A percentile compares a stretch with the other conserved stretches of the same genome.
phyloP scores from a whole-genome alignment of 805 yeast species.

The Saccharomyces cerevisiae region DNA sequence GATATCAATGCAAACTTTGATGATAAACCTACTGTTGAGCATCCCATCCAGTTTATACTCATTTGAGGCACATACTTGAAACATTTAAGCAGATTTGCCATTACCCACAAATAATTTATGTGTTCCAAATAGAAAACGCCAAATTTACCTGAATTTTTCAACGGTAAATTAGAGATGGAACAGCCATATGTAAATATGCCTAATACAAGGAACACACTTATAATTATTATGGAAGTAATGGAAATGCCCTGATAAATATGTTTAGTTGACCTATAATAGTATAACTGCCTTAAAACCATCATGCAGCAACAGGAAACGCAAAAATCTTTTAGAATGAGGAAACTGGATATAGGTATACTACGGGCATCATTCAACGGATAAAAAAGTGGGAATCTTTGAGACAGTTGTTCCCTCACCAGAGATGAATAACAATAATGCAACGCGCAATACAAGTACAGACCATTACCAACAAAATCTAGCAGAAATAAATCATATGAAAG shows the following conservation, averaged over 20 bases:
- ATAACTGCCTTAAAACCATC: conserved; percentile 25
- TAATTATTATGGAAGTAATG: not conserved
- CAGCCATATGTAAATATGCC: conserved; percentile 18
- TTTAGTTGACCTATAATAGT: conserved; percentile 25
- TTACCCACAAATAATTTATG: conserved; percentile 35
- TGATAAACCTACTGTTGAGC: conserved; percentile 27
- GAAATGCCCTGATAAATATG: conserved; percentile 35
- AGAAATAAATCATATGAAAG: conserved; percentile 31
- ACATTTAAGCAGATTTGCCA: conserved; percentile 20
- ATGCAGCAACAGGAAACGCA: conserved; percentile 7
- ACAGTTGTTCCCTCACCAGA: conserved; percentile 19
- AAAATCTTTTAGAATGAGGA: conserved; percentile 15
- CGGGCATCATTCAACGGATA: conserved; percentile 7
- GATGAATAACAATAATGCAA: conserved; percentile 22
- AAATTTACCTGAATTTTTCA: conserved; percentile 21
- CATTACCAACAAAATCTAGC: conserved; percentile 11
- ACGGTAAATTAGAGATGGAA: conserved; percentile 13
- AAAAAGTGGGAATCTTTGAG: conserved; percentile 32
- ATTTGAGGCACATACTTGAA: conserved; percentile 36
- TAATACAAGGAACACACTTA: conserved; percentile 4
- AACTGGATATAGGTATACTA: conserved; percentile 19
- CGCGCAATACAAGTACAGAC: conserved; percentile 17
- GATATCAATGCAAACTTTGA: conserved; percentile 13
- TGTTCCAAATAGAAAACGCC: conserved; percentile 35
- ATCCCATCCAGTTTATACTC: conserved; percentile 33